These are phyloP conservation scores for Starmerella sp. DNA, from an alignment of 805 yeast species.

Conservation along the genomic window DNA sequence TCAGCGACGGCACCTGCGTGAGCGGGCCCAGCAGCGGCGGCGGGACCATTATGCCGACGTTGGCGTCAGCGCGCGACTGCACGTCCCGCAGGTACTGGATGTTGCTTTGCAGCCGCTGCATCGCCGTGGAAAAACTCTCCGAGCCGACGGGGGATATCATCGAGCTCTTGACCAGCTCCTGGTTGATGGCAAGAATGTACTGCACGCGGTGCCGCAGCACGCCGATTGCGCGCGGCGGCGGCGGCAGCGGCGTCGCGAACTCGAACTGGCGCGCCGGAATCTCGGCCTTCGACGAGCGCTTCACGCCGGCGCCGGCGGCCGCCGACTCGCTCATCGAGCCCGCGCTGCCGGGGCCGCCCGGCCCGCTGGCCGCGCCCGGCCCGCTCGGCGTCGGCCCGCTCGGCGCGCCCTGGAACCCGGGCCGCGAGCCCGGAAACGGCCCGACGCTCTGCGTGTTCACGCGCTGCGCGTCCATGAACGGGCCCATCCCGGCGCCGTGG, in stretches of 20 bases:
- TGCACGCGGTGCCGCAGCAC: conserved; percentile 14
- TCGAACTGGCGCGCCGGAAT: conserved; percentile 15
- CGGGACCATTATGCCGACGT: conserved; percentile 2
- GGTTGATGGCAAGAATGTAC: conserved; percentile 18
- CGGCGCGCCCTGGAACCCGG: not conserved
- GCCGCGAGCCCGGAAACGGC: not conserved
- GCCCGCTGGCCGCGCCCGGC: not conserved
- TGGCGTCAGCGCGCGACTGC: conserved; percentile 1
- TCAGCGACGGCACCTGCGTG: conserved; percentile 25
- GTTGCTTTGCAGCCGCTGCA: conserved; percentile 30
- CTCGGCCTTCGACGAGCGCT: not conserved
- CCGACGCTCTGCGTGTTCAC: not conserved
- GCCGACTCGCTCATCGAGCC: too few relatives aligned
- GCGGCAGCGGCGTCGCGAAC: conserved; percentile 16
- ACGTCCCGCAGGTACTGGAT: conserved; percentile 26
- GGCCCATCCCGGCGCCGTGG: not conserved
- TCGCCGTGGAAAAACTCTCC: conserved; percentile 21
- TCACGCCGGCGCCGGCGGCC: too few relatives aligned
- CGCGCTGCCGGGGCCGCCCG: too few relatives aligned
- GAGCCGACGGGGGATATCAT: conserved; percentile 7
- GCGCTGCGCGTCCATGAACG: not conserved
- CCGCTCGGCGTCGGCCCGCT: not conserved
- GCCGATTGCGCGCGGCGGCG: conserved; percentile 11
- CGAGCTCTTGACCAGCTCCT: conserved; percentile 18
- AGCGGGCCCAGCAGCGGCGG: conserved; percentile 29